Evolutionary conservation across 2,329 filamentous ascomycete species (phyloP), one percentile per base, ranked within the genome.

Genomic region (Onygena corvina): DNA sequence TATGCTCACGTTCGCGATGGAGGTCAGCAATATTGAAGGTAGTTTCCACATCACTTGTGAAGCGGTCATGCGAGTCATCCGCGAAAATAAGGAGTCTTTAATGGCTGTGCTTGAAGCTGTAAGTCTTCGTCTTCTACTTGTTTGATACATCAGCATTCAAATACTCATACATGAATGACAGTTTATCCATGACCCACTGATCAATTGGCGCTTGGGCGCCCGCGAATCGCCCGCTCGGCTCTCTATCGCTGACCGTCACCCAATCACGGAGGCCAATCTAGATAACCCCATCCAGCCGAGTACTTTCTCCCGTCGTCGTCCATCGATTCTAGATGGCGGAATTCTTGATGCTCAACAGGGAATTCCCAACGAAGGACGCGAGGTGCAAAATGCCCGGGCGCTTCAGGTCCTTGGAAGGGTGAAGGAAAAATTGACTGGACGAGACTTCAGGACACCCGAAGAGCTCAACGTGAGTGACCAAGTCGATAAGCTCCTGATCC

Each of bases 1-100:
- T 57, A 99, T 99, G 92, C 79, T 98, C 68, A 99, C 93, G 0
- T 98, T 95, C 64, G 93, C 93, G 18, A 98, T 99, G 92, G 92
- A 99, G 70, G 92, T 98, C 50, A 95, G 89, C 76, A 99, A 99
- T 63, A 98, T 98, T 57, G 92, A 98, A 67, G 92, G 92, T 59
- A 94, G 87, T 68, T 99, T 94, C 75, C 81, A 93, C 53, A 96
- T 94, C 51, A 96, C 92, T 4, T 98, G 90, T 60, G 93, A 98
- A 69, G 89, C 94, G 59, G 90, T 95, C 46, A 99, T 99, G 92
- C 80, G 92, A 53, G 89, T 99, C 11, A 73, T 99, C 56, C 76
- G 92, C 50, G 88, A 92, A 57, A 98, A 98, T 68, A 98, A 98
- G 69, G 92, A 98, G 71, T 94, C 88, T 35, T 77, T 99, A 52